Evolutionary conservation across 176 grass and related monocot genomes (phyloP).

Genomic region (Cenchrus purpureus): DNA sequence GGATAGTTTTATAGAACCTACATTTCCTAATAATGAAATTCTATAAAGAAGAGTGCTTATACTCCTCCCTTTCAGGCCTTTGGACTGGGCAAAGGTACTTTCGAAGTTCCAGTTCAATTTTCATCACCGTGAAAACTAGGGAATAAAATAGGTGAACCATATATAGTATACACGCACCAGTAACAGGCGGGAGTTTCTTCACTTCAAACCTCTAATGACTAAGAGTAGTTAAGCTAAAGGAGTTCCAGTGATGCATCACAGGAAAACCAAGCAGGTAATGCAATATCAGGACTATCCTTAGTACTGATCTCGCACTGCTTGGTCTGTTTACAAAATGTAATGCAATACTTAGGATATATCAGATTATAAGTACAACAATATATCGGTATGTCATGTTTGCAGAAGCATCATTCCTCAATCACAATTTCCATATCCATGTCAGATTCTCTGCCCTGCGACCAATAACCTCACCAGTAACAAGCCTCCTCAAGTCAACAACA

Average conservation of each 20-base stretch:
- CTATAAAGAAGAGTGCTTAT: not conserved
- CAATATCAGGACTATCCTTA: slow-evolving; percentile 10
- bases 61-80: not conserved
- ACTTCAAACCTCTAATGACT: slow-evolving; percentile 34
- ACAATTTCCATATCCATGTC: slow-evolving; percentile 87
- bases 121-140: not conserved
- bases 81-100: not conserved
- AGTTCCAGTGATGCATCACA: slow-evolving; percentile 39
- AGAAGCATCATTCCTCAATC: slow-evolving; percentile 57
- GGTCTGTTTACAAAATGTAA: slow-evolving; percentile 40
- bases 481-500: slow-evolving; percentile 54
- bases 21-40: not conserved
- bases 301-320: slow-evolving; percentile 34
- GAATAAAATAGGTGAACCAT: not conserved
- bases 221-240: slow-evolving; percentile 31
- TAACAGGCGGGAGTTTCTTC: slow-evolving; percentile 31
- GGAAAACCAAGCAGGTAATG: slow-evolving; percentile 35
- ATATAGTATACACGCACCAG: slow-evolving; percentile 32
- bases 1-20: not conserved
- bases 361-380: slow-evolving; percentile 26
- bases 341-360: slow-evolving; percentile 19
- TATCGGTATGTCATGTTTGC: not conserved
- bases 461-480: slow-evolving; percentile 53
- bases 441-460: slow-evolving; percentile 44
- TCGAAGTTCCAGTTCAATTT: not conserved